Evolutionary conservation across 2,329 filamentous ascomycete genomes (phyloP).

Genomic region (Emergomyces pasteurianus): DNA sequence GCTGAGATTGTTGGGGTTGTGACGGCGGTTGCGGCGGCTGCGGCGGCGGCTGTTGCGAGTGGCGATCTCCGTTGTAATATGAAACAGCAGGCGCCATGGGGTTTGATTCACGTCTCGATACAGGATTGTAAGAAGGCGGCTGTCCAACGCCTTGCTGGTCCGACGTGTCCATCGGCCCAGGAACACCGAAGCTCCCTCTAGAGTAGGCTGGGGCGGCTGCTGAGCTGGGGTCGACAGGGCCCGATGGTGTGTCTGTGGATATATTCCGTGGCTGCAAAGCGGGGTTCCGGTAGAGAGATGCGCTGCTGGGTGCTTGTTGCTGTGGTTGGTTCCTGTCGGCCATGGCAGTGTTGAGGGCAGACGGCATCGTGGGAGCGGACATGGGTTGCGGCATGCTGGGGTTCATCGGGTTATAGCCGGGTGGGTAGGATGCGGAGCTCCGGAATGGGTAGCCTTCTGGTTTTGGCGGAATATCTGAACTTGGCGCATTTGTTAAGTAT

Average conservation of each 20-base stretch:
- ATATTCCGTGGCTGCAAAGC: slow-evolving; percentile 29
- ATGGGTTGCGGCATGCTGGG: slow-evolving; percentile 18
- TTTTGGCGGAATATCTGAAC: slow-evolving; percentile 22
- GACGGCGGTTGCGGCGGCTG: not conserved
- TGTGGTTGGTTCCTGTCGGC: slow-evolving; percentile 26
- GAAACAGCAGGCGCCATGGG: slow-evolving; percentile 17
- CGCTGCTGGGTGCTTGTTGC: slow-evolving; percentile 21
- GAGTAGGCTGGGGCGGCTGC: slow-evolving; percentile 23
- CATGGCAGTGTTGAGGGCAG: slow-evolving; percentile 10
- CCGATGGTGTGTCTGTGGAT: slow-evolving; percentile 27
- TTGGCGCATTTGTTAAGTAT: slow-evolving; percentile 24
- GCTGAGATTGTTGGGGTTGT: slow-evolving; percentile 7
- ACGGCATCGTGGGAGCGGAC: slow-evolving; percentile 6
- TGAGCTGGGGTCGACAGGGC: slow-evolving; percentile 27
- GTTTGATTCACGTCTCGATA: slow-evolving; percentile 24
- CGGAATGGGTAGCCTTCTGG: slow-evolving; percentile 29
- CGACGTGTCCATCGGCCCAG: slow-evolving; percentile 19
- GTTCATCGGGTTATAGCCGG: slow-evolving; percentile 21
- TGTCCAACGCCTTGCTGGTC: slow-evolving; percentile 5
- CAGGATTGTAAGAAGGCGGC: slow-evolving; percentile 19
- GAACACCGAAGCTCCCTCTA: slow-evolving; percentile 26
- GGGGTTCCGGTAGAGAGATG: slow-evolving; percentile 28
- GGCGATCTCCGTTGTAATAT: slow-evolving; percentile 25
- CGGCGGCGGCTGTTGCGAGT: slow-evolving; percentile 9
- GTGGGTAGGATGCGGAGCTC: slow-evolving; percentile 19